Base-by-base conservation (phyloP, 1,139 yeast genomes). In the Sugiyamaella neomexicana region DNA sequence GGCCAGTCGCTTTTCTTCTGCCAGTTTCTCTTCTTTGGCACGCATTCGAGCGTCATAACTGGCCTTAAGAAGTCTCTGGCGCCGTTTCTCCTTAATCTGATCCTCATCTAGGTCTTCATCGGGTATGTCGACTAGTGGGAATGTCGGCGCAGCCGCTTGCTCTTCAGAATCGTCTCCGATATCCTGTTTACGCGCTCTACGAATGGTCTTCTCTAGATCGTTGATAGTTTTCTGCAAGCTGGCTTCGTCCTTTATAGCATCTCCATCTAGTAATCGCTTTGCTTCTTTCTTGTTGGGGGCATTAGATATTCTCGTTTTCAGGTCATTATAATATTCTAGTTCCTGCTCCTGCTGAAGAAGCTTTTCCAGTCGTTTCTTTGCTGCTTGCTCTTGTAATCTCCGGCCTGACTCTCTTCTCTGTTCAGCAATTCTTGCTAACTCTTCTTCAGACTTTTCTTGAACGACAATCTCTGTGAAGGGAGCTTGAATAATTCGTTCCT, bases 301-400 rank as follows among this genome's bases (percentile, higher is more conserved):
- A 2, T 73, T 72, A 13, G 75, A 74, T 45, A 89, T 70, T 54
- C 80, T 80, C 12, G 75, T 79, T 62, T 77, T 80, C 50, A 91
- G 72, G 36, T 79, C 78, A 1, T 80, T 70, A 66, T 83, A 90
- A 66, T 89, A 89, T 50, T 80, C 86, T 61, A 78, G 80, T 66
- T 93, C 97, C 62, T 85, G 82, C 63, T 90, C 95, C 62, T 89
- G 89, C 65, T 89, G 89, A 25, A 81, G 76, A 52, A 89, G 73
- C 66, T 89, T 90, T 66, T 91, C 97, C 5, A 82, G 71, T 55
- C 99, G 76, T 62, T 85, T 86, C 63, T 84, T 85, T 61, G 86
- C 90, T 0, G 98, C 98, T 70, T 90, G 97, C 65, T 89, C 96
- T 71, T 93, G 98, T 57, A 95, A 76, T 61, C 96, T 77, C 60